Evolutionary conservation across 768 basidiomycete species (phyloP).

Genomic region (Suillus occidentalis): DNA sequence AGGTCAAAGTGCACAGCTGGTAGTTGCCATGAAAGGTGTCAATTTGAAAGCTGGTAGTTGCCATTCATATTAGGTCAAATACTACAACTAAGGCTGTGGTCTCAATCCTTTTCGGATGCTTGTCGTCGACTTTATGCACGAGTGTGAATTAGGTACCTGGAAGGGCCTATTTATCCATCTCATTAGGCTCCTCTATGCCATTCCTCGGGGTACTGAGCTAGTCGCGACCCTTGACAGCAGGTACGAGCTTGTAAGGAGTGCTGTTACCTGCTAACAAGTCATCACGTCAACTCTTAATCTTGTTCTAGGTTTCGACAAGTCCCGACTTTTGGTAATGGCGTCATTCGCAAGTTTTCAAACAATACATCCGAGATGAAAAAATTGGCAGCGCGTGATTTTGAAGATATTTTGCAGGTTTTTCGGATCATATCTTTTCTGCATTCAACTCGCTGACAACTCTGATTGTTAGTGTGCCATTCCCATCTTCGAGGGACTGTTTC

Average conservation of each 20-base stretch:
- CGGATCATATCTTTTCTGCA: neutral
- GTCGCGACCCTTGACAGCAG: neutral
- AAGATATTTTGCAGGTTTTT: constrained; percentile 34
- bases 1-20: no score
- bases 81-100: no score
- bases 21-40: no score
- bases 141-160: constrained; percentile 40
- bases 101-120: constrained; percentile 29
- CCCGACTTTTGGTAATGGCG: constrained; percentile 30
- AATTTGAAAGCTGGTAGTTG: no score
- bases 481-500: constrained; percentile 37
- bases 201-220: neutral
- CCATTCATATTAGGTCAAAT: no score
- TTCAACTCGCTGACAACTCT: neutral
- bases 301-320: constrained; percentile 27
- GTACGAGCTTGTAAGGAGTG: neutral
- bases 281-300: neutral
- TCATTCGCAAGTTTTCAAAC: constrained; percentile 28
- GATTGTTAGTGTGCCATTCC: constrained; percentile 34
- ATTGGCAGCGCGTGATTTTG: constrained; percentile 36
- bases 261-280: neutral
- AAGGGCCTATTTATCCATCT: constrained; percentile 36
- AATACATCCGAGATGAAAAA: constrained; percentile 36
- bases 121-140: constrained; percentile 39
- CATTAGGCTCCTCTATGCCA: constrained; percentile 27